phyloP scores from a whole-genome alignment of 441 rosid genomes.

The Theobroma grandiflorum region DNA sequence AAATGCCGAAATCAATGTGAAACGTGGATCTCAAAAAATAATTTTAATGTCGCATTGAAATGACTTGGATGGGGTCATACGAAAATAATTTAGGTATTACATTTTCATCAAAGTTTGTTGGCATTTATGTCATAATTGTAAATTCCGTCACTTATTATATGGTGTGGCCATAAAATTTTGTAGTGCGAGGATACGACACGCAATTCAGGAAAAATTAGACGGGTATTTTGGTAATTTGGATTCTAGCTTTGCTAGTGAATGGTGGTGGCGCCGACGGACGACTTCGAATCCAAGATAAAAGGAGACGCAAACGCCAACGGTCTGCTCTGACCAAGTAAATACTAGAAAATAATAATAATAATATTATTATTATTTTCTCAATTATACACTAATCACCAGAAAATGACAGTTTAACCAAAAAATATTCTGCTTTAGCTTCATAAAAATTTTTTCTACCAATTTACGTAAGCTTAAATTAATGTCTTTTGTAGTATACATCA shows the following conservation, averaged over 20 bases:
- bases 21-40: not conserved
- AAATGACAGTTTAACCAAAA: slow-evolving; percentile 51
- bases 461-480: slow-evolving; percentile 22
- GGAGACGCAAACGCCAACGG: slow-evolving; percentile 39
- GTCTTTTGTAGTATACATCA: not conserved
- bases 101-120: slow-evolving; percentile 18
- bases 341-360: not conserved
- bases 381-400: slow-evolving; percentile 15
- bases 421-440: slow-evolving; percentile 18
- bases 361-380: not conserved
- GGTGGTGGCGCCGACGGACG: slow-evolving; percentile 23
- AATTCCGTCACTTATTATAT: not conserved
- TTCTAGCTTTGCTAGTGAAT: not conserved
- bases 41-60: too few species aligned
- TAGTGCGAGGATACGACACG: not conserved
- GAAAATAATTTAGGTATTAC: slow-evolving; percentile 8
- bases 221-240: not conserved
- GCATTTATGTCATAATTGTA: not conserved
- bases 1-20: not conserved
- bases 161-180: not conserved
- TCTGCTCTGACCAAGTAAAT: slow-evolving; percentile 35
- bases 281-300: not conserved
- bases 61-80: not conserved
- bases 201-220: not conserved
- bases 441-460: slow-evolving; percentile 12